These are phyloP conservation scores for Hypoxylon sp. DNA, from an alignment of 2,329 filamentous ascomycete species.

Conservation along the genomic window DNA sequence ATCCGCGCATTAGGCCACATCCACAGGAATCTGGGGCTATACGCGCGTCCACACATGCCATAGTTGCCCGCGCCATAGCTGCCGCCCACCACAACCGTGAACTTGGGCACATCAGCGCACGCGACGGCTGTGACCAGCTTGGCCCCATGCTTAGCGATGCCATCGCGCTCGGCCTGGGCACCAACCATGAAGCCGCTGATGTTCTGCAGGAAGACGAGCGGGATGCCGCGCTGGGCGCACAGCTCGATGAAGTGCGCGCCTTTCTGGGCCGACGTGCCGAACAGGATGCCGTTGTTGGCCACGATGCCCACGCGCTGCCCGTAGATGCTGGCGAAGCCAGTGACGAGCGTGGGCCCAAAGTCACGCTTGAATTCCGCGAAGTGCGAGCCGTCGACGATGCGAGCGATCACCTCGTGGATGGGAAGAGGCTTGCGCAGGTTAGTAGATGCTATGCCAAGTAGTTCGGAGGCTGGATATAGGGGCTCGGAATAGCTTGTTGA, in stretches of 20 bases:
- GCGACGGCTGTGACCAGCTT: slow-evolving; percentile 97
- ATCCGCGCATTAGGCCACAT: slow-evolving; percentile 99
- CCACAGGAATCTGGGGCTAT: slow-evolving; percentile 91
- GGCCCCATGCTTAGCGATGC: slow-evolving; percentile 97
- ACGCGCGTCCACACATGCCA: slow-evolving; percentile 97
- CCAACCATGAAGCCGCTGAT: slow-evolving; percentile 99
- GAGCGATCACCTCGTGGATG: slow-evolving; percentile 90
- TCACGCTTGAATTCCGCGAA: slow-evolving; percentile 96
- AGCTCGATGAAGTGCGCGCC: slow-evolving; percentile 98
- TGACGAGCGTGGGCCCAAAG: slow-evolving; percentile 91
- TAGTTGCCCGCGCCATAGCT: slow-evolving; percentile 97
- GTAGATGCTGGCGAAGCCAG: slow-evolving; percentile 91
- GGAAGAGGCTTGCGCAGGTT: slow-evolving; percentile 89
- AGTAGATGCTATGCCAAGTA: slow-evolving; percentile 89
- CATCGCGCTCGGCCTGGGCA: slow-evolving; percentile 89
- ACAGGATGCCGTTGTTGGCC: slow-evolving; percentile 96
- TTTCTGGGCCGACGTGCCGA: slow-evolving; percentile 90
- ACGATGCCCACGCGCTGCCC: slow-evolving; percentile 93
- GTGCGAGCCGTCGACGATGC: slow-evolving; percentile 90
- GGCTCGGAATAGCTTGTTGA: slow-evolving; percentile 76
- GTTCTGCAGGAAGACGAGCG: slow-evolving; percentile 94
- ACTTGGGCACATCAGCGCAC: slow-evolving; percentile 94
- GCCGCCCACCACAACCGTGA: slow-evolving; percentile 95
- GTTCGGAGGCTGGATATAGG: slow-evolving; percentile 82
- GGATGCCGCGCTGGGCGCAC: slow-evolving; percentile 89